phyloP scores from a whole-genome alignment of 352 stramenopile genomes.

The Phytophthora pistaciae region DNA sequence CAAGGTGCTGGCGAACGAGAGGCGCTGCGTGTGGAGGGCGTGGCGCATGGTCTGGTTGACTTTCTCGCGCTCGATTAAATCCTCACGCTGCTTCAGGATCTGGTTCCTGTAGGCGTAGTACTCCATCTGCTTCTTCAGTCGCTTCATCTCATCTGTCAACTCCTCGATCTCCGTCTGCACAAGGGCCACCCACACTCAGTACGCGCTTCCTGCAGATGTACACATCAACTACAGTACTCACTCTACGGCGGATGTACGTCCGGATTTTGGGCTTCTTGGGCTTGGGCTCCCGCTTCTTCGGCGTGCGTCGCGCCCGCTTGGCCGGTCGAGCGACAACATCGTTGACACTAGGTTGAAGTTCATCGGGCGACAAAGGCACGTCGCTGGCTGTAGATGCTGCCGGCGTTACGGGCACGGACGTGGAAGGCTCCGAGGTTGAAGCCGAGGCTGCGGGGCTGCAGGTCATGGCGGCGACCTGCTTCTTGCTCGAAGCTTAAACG shows the following conservation, averaged over 20 bases:
- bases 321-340: background rate
- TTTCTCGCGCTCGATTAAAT: constrained; percentile 9
- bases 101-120: background rate
- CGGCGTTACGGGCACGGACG: background rate
- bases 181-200: background rate
- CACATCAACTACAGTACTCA: background rate
- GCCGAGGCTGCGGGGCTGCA: background rate
- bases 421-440: background rate
- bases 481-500: background rate
- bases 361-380: background rate
- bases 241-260: constrained; percentile 3
- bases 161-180: constrained; percentile 23
- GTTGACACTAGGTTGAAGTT: background rate
- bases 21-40: constrained; percentile 18
- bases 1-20: constrained; percentile 20
- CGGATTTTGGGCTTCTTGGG: constrained; percentile 5
- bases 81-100: constrained; percentile 2
- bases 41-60: constrained; percentile 12
- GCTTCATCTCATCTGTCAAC: constrained; percentile 15
- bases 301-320: background rate
- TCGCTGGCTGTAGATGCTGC: background rate
- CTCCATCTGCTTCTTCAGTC: constrained; percentile 12
- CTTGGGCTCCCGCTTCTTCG: constrained; percentile 1
- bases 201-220: too few relatives aligned
- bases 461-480: background rate